Percentiles rank a stretch among this genome's conserved stretches.
phyloP scores from a whole-genome alignment of 2,329 filamentous ascomycete species.

The Epichloe gansuensis region DNA sequence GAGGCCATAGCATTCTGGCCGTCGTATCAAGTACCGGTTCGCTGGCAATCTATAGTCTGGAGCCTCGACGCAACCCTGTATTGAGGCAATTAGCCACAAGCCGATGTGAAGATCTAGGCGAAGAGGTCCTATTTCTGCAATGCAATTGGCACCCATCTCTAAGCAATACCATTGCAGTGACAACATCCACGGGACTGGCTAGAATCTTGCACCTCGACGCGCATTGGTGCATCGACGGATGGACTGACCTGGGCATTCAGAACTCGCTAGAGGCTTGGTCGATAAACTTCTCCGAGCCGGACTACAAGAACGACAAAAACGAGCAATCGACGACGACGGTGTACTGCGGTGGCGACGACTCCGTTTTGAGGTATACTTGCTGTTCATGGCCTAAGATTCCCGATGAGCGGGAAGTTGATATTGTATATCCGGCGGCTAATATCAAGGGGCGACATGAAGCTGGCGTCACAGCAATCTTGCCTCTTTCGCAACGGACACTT shows the following conservation, averaged over 20 bases:
- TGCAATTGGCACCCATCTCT: slow-evolving; percentile 58
- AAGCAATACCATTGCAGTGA: slow-evolving; percentile 49
- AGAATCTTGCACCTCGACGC: slow-evolving; percentile 38
- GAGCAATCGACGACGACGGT: slow-evolving; percentile 26
- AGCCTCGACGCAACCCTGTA: slow-evolving; percentile 22
- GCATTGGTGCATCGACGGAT: slow-evolving; percentile 25
- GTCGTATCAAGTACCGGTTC: slow-evolving; percentile 68
- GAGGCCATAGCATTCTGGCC: slow-evolving; percentile 44
- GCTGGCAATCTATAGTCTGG: slow-evolving; percentile 50
- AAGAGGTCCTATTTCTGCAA: slow-evolving; percentile 55
- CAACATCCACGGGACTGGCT: slow-evolving; percentile 57
- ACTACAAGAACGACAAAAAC: slow-evolving; percentile 4
- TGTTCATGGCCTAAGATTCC: slow-evolving; percentile 15
- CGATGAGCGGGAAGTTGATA: slow-evolving; percentile 6
- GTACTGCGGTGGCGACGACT: slow-evolving; percentile 69
- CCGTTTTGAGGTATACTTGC: slow-evolving; percentile 38
- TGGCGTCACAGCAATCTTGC: slow-evolving; percentile 78
- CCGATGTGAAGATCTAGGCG: slow-evolving; percentile 36
- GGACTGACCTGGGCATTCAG: slow-evolving; percentile 27
- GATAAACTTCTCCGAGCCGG: slow-evolving; percentile 41
- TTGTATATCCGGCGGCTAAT: slow-evolving; percentile 12
- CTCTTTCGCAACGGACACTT: slow-evolving; percentile 35
- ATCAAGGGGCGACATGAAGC: slow-evolving; percentile 52
- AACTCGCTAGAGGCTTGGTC: slow-evolving; percentile 64
- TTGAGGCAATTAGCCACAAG: slow-evolving; percentile 32